Percentiles rank a stretch among this genome's conserved stretches.
phyloP scores from a whole-genome alignment of 2,329 filamentous ascomycete genomes.

The Cordyceps fumosorosea region DNA sequence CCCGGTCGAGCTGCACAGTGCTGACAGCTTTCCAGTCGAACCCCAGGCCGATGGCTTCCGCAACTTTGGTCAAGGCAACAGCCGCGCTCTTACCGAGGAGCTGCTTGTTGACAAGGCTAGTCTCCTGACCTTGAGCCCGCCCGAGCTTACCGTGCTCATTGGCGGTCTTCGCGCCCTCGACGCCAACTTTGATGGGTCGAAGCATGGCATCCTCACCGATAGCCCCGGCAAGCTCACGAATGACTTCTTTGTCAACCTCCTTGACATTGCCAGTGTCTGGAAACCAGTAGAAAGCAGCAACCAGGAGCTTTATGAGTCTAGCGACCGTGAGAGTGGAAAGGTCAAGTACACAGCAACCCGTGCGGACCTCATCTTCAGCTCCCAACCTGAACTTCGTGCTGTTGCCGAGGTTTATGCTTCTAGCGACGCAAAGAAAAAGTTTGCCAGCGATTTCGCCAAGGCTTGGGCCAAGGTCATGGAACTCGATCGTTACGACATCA shows the following conservation, averaged over 20 bases:
- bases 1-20: background rate
- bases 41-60: slow-evolving; percentile 71
- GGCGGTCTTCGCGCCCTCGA: slow-evolving; percentile 66
- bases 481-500: slow-evolving; percentile 58
- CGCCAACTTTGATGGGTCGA: slow-evolving; percentile 65
- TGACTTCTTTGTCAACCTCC: slow-evolving; percentile 76
- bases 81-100: slow-evolving; percentile 59
- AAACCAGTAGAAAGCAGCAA: slow-evolving; percentile 24
- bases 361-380: slow-evolving; percentile 63
- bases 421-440: slow-evolving; percentile 53
- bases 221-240: slow-evolving; percentile 64
- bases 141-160: slow-evolving; percentile 64
- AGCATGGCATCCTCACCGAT: slow-evolving; percentile 61
- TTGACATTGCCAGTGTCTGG: slow-evolving; percentile 64
- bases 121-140: slow-evolving; percentile 62
- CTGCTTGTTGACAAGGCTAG: slow-evolving; percentile 66
- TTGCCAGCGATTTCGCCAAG: slow-evolving; percentile 63
- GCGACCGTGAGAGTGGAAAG: slow-evolving; percentile 56
- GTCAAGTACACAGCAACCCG: slow-evolving; percentile 66
- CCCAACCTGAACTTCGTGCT: slow-evolving; percentile 66
- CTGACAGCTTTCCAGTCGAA: slow-evolving; percentile 38
- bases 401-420: slow-evolving; percentile 64
- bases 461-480: slow-evolving; percentile 74
- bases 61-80: slow-evolving; percentile 62
- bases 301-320: slow-evolving; percentile 54